Evolutionary conservation across 169 alveolate species (phyloP), one percentile per base, ranked within the genome.

Genomic region (Eimeria acervulina): DNA sequence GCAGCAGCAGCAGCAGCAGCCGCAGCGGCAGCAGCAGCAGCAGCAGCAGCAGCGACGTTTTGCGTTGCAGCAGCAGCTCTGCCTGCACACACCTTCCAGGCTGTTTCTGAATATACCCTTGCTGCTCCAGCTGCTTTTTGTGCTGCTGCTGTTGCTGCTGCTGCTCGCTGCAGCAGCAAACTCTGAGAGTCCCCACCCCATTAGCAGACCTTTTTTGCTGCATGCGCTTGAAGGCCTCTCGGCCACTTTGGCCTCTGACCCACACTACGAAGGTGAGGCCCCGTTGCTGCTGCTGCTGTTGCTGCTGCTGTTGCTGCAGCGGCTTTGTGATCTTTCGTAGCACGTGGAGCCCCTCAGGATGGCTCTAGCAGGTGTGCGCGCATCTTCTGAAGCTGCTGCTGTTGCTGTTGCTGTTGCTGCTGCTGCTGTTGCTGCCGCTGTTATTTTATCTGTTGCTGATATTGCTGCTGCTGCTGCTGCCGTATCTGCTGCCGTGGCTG

Each of bases 91-190:
- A 4, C n/a, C 66, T 47, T 19, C 42, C 66, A 19, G 88, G 23
- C 66, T 42, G 21, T 78, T 47, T 78, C 66, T 17, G 10, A 26
- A 17, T 63, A 21, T 72, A 66, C 40, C 51, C 42, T 42, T 40
- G 38, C 55, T 78, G 63, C 59, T 44, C 28, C 59, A 42, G 88
- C 88, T 4, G 42, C 88, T 78, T 0, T 21, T 74, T 52, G 59
- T 78, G 88, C 88, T 78, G 88, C 88, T 78, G 88, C 88, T 78
- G 88, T 66, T 78, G 88, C 88, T 38, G 88, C 87, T 76, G 28
- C 88, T 78, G 10, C 23, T 19, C n/a, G 52, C 63, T 38, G 55
- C 88, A 17, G 88, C 88, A 17, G 88, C 52, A 74, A 59, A 74
- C 40, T 8, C 26, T 47, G 8, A 40, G 0, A 36, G 0, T 26